A percentile compares a stretch with the other conserved stretches of the same genome.
Evolutionary conservation across 129 eudicot genomes (phyloP).

Genomic region (Saussurea involucrata): DNA sequence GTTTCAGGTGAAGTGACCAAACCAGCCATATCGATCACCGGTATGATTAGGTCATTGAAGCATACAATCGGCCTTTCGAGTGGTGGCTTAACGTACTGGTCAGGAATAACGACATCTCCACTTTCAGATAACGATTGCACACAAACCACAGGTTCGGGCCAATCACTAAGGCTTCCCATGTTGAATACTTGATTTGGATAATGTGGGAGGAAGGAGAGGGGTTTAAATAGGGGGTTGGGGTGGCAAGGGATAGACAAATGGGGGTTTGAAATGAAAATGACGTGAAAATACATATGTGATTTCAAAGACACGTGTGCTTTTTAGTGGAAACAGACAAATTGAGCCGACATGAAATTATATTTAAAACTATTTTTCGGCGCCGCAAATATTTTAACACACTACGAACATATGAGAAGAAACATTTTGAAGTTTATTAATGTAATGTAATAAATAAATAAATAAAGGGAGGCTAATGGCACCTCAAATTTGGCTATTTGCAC

Average conservation of each 20-base stretch:
- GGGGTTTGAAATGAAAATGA: constrained; percentile 7
- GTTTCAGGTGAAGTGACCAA: constrained; percentile 7
- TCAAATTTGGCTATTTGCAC: too few relatives aligned
- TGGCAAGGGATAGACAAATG: background rate
- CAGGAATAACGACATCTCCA: constrained; percentile 39
- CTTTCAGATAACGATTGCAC: constrained; percentile 69
- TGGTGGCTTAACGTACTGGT: constrained; percentile 56
- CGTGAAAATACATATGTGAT: constrained; percentile 9
- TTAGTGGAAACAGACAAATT: background rate
- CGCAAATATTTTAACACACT: constrained; percentile 12
- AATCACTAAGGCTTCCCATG: constrained; percentile 45
- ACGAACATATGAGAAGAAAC: too few relatives aligned
- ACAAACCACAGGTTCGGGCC: constrained; percentile 85
- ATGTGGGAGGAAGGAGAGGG: background rate
- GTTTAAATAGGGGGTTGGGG: constrained; percentile 16
- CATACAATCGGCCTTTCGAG: constrained; percentile 43
- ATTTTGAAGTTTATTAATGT: too few relatives aligned
- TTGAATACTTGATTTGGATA: background rate
- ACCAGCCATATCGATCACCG: constrained; percentile 51
- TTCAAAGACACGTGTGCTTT: background rate
- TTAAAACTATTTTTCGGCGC: constrained; percentile 3
- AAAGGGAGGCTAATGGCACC: too few relatives aligned
- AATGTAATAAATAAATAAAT: too few relatives aligned
- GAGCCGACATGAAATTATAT: constrained; percentile 19
- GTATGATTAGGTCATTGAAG: constrained; percentile 35